Conservation (phyloP, 2,329 filamentous ascomycete genomes). For the Claviceps sp. region DNA sequence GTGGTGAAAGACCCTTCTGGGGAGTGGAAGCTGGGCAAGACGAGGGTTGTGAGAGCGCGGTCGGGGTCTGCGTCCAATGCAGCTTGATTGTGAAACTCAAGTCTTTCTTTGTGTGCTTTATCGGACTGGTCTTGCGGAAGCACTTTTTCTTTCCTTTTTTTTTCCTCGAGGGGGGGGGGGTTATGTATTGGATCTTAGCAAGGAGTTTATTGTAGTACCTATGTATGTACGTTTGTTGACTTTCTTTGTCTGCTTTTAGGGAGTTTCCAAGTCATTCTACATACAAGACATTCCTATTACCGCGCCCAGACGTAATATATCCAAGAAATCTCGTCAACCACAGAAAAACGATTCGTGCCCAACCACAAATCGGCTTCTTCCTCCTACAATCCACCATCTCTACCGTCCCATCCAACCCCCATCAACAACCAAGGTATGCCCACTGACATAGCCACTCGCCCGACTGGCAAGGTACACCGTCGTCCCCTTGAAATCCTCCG, state of each 20-base stretch:
- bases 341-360: neutral
- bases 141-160: neutral
- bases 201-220: no score
- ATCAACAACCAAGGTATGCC: slow-evolving; percentile 72
- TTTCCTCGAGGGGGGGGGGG: no score
- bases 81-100: neutral
- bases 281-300: no score
- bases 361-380: neutral
- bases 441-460: slow-evolving; percentile 70
- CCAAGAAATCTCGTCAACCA: no score
- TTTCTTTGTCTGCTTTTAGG: no score
- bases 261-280: no score
- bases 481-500: slow-evolving; percentile 80
- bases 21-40: slow-evolving; percentile 11
- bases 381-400: neutral
- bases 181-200: no score
- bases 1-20: slow-evolving; percentile 10
- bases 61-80: slow-evolving; percentile 6
- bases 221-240: no score
- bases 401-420: slow-evolving; percentile 87
- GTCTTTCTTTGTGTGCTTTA: neutral
- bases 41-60: slow-evolving; percentile 12
- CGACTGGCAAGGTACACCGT: slow-evolving; percentile 64
- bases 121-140: no score
- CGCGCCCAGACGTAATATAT: no score